Evolutionary conservation across 441 rosid species (phyloP), one percentile per base, ranked within the genome.

Genomic region (Syzygium syzygioides): DNA sequence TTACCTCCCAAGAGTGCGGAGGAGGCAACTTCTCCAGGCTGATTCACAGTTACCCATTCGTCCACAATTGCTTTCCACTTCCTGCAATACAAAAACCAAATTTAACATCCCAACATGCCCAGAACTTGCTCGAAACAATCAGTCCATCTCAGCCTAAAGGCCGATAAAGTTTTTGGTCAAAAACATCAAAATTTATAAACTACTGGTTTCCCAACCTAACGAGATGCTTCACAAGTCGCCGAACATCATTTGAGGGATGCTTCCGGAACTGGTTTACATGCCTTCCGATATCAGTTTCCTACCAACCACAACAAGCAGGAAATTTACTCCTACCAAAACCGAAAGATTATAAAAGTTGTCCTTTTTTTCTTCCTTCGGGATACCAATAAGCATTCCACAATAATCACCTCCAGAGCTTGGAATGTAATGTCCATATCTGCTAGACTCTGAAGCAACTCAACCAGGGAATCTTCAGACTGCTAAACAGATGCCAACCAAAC

Each of bases 21-120:
- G 87, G 99, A 93, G 86, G 95, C 96, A 60, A 88, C 92, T 91
- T 95, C 97, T 89, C 95, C 94, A 86, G 97, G 94, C 89, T 95
- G 96, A 94, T 98, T 97, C 91, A 93, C 87, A 91, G 92, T 95
- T 90, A 98, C 98, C 99, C 99, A 97, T 90, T 97, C 99, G 87
- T 98, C 99, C n/a, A 97, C 98, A 59, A 93, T 97, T 85, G 94
- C 98, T 87, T 97, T 98, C 99, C 99, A 98, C 92, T 97, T 98
- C 92, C 99, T 98, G 93, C 86, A 90, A 56, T 89, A 89, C 88
- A 68, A 89, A 86, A 86, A 62, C 85, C 9, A 37, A 62, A 88
- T 9, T 37, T 80, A 83, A 56, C 68, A 88, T 60, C 64, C 83
- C 9, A 37, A 56, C 68, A 88, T 55, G 45, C 71, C 62, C 32